Conservation (phyloP, 2,329 filamentous ascomycete genomes). For the Helotiales sp. region DNA sequence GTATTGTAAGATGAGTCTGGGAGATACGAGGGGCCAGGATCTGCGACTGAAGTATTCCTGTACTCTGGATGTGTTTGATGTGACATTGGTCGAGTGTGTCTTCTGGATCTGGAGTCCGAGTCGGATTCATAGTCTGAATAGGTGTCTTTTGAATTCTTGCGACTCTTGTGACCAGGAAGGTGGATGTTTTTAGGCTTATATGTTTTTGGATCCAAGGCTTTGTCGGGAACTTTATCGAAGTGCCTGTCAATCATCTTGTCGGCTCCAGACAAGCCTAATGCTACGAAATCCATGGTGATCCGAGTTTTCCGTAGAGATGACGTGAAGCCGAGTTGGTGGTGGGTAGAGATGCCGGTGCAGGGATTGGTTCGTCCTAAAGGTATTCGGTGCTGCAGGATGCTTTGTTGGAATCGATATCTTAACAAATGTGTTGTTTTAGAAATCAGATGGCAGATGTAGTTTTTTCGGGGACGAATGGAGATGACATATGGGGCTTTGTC, state of each 20-base stretch:
- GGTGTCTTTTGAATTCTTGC: conserved; percentile 15
- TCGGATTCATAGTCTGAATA: conserved; percentile 7
- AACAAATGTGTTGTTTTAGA: background rate
- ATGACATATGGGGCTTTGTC: background rate
- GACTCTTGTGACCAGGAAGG: conserved; percentile 1
- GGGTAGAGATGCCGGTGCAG: background rate
- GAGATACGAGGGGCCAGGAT: conserved; percentile 2
- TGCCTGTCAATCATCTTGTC: conserved; percentile 35
- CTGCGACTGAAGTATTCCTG: background rate
- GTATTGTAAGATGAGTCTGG: conserved; percentile 1
- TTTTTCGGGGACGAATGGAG: background rate
- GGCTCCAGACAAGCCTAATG: conserved; percentile 25
- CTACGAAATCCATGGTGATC: conserved; percentile 27
- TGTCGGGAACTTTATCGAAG: conserved; percentile 35
- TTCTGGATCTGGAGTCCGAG: conserved; percentile 4
- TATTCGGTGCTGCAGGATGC: background rate
- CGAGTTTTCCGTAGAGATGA: conserved; percentile 7
- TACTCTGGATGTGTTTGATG: background rate
- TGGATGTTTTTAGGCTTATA: conserved; percentile 30
- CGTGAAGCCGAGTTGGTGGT: conserved; percentile 10
- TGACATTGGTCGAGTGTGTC: background rate
- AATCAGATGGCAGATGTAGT: background rate
- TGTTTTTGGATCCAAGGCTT: conserved; percentile 28
- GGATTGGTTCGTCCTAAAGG: background rate
- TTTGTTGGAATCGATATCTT: background rate